Base-by-base conservation (phyloP, 75 land plant species). In the Cunninghamia lanceolata region DNA sequence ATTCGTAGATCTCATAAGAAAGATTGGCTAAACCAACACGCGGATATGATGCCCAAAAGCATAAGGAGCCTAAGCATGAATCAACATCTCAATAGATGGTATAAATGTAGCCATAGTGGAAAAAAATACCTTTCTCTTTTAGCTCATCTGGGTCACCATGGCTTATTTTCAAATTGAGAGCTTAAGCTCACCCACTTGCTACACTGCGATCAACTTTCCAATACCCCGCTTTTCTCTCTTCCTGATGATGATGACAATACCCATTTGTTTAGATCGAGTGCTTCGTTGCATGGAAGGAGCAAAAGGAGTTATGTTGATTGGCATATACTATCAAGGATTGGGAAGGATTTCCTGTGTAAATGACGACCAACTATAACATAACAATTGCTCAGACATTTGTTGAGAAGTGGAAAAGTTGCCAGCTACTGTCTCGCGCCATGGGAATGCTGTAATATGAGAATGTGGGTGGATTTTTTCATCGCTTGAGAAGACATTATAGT, bases 381-480 rank as follows among this genome's bases (percentile, higher is more conserved):
- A 85, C 87, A 90, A 82, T 86, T 85, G 73, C 11, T 79, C 83
- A 97, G 91, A 94, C 92, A 93, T 38, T 85, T 88, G 54, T 89
- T 39, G 85, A 96, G 93, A 85, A 93, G 46, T 1, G 96, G 98
- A 30, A 92, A 89, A 50, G 99, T 96, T 85, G 94, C 88, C 86
- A 97, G 98, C 86, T 87, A 88, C 83, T 94, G 95, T 82, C 89
- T 90, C 52, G 82, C 82, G 85, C 93, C 94, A 86, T 91, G 96
- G 14, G 96, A 98, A 85, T 95, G 98, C 85, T 93, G 99, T 53
- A 94, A 91, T 88, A 97, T 86, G 83, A 97, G 28, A 53, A 93
- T 42, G 47, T 76, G 50, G 50, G 96, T 93, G 39, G 84, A 34
- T 74, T 89, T 92, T 30, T 86, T 66, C 45, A 93, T 35, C 52